Evolutionary conservation across 2,329 filamentous ascomycete genomes (phyloP).

Genomic region (Hysterium pulicare): DNA sequence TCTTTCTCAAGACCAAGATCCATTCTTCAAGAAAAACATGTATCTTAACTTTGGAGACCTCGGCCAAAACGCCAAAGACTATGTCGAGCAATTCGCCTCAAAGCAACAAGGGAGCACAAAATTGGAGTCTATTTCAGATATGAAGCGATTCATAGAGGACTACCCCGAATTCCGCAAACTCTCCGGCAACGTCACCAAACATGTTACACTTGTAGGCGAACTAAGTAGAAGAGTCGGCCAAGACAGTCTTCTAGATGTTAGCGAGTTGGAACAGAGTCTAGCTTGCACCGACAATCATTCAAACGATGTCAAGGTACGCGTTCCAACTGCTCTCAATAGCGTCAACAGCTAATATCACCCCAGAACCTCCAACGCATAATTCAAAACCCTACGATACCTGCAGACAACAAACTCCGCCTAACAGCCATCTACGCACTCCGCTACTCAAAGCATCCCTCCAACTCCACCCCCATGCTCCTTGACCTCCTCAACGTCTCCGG

Average conservation of each 20-base stretch:
- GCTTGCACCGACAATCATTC: conserved; percentile 96
- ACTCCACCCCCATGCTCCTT: conserved; percentile 76
- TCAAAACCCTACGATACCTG: conserved; percentile 70
- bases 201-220: conserved; percentile 93
- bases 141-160: conserved; percentile 99
- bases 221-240: conserved; percentile 82
- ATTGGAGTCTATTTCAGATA: conserved; percentile 94
- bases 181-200: conserved; percentile 96
- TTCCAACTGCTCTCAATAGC: background rate
- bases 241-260: conserved; percentile 89
- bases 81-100: conserved; percentile 95
- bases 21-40: conserved; percentile 99
- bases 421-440: conserved; percentile 93
- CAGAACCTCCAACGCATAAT: conserved; percentile 84
- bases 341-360: background rate
- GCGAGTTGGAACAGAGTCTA: conserved; percentile 92
- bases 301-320: conserved; percentile 75
- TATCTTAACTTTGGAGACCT: conserved; percentile 96
- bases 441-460: conserved; percentile 83
- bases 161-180: conserved; percentile 97
- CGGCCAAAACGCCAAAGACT: conserved; percentile 95
- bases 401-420: conserved; percentile 81
- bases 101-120: conserved; percentile 97
- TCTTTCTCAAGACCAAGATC: conserved; percentile 92
- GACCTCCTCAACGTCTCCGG: conserved; percentile 83